Evolutionary conservation across 129 eudicot species (phyloP), one percentile per base, ranked within the genome.

Genomic region (Flaveria bidentis): DNA sequence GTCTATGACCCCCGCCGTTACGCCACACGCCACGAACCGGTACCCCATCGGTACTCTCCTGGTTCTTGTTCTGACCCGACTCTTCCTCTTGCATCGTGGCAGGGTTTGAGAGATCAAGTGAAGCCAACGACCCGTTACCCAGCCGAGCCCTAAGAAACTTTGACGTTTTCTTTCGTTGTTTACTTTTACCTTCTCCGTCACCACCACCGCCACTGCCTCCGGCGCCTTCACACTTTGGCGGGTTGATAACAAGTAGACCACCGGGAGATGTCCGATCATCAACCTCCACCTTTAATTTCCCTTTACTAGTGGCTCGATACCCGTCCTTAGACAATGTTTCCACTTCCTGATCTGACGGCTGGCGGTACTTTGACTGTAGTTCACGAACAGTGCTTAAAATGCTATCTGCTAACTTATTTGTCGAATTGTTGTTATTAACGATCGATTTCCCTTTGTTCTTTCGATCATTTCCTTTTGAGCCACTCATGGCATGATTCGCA

Each of bases 1-100:
- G 89, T 84, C 52, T 91, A 63, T 86, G 91, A 42, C 97, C 98
- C 17, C 97, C 97, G 69, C 97, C 97, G 49, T 86, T 89, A 41
- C 88, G 83, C 99, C 99, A 94, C 73, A 85, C 97, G 23, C 97
- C 91, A 15, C 91, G 91, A 6, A 77, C 91, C 23, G 96, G 85
- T 71, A 84, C 66, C 33, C 82, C 86, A 60, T 81, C 88, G 17
- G 47, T 73, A 42, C 86, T 28, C 22, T 62, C 45, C 62, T 56
- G 50, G 33, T 80, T 50, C 16, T 61, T 44, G 46, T 69, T 73
- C 64, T 81, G 77, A 47, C 71, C 18, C 64, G 81, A 12, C 50
- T 69, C 53, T 12, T 15, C 60, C 33, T 67, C 81, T 4, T 4
- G 53, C 12, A 7, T 7, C 28, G 15, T 52, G 5, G 78, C 71